Evolutionary conservation across 345 rosid genomes (phyloP).

Genomic region (Cardamine occulta): DNA sequence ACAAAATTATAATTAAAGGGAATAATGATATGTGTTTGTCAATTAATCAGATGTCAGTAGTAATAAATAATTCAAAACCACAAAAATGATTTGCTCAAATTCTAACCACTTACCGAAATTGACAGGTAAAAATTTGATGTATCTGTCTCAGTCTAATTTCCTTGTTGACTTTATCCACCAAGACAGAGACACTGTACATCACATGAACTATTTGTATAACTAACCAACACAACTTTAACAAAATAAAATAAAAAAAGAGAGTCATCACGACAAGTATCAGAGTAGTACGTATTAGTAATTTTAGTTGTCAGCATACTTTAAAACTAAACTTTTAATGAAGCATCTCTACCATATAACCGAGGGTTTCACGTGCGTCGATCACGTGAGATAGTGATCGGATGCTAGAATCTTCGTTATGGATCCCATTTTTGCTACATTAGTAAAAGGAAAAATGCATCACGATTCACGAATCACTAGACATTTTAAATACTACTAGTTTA

Average conservation of each 20-base stretch:
- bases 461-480: conserved; percentile 35
- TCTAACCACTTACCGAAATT: neutral
- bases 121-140: neutral
- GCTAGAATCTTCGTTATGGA: conserved; percentile 34
- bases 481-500: neutral
- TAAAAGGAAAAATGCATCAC: conserved; percentile 22
- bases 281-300: neutral
- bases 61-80: neutral
- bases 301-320: neutral
- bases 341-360: neutral
- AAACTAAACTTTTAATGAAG: neutral
- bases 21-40: no score
- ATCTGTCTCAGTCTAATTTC: neutral
- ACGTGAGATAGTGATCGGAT: conserved; percentile 33
- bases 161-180: neutral
- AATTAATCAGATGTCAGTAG: no score
- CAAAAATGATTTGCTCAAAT: neutral
- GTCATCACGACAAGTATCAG: neutral
- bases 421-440: neutral
- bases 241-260: no score
- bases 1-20: no score
- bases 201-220: no score
- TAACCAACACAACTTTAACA: no score
- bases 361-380: conserved; percentile 39
- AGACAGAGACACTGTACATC: conserved; percentile 7